Evolutionary conservation across 2,329 filamentous ascomycete species (phyloP).

Genomic region (Alternaria solani): DNA sequence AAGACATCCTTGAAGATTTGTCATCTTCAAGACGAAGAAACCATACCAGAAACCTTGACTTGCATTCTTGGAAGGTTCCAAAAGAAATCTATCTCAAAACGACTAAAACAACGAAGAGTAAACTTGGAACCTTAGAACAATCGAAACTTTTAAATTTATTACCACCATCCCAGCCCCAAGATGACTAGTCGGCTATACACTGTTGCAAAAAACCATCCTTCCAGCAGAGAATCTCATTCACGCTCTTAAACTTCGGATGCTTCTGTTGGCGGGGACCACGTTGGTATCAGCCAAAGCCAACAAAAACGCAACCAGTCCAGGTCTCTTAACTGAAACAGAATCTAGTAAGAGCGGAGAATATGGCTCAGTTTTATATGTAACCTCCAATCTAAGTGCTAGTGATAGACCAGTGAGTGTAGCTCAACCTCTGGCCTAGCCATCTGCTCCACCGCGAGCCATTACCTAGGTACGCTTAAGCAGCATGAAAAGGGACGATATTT

Average conservation of each 20-base stretch:
- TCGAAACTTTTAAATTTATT: neutral
- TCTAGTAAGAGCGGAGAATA: no score
- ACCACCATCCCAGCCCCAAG: neutral
- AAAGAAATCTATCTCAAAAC: no score
- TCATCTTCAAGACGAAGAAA: neutral
- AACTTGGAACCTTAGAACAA: no score
- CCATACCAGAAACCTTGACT: neutral
- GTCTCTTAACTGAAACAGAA: no score
- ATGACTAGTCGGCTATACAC: slow-evolving; percentile 1
- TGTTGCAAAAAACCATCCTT: neutral
- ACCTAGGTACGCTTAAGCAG: no score
- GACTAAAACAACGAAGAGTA: no score
- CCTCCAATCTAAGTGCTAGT: neutral
- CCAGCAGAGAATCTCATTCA: slow-evolving; percentile 8
- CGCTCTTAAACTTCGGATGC: slow-evolving; percentile 4
- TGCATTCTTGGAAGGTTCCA: neutral
- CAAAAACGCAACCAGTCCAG: no score
- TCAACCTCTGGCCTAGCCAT: no score
- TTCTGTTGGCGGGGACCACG: no score
- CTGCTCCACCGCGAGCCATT: no score
- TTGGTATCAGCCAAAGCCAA: no score
- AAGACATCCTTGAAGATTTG: neutral
- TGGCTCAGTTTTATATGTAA: neutral
- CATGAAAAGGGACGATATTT: no score
- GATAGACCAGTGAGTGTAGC: neutral